Percentiles rank a stretch among this genome's conserved stretches.
phyloP scores from a whole-genome alignment of 2,329 filamentous ascomycete species.

The Neopestalotiopsis rosae region DNA sequence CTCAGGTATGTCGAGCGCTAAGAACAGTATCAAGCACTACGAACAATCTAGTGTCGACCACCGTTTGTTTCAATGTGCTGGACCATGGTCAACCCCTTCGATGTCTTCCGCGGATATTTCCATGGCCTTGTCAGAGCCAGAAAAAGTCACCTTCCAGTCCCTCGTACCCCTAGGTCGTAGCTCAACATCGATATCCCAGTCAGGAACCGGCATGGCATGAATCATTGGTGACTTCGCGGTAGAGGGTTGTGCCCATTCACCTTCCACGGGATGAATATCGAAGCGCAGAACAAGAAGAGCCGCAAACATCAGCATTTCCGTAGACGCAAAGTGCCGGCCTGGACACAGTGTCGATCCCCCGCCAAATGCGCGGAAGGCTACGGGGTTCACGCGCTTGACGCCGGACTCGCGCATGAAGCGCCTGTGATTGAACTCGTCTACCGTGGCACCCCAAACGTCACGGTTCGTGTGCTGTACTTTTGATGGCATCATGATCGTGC shows the following conservation, averaged over 20 bases:
- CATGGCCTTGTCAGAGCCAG: not conserved
- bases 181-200: not conserved
- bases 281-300: constrained; percentile 26
- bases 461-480: constrained; percentile 14
- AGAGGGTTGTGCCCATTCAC: not conserved
- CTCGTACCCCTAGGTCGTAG: not conserved
- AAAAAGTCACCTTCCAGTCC: not conserved
- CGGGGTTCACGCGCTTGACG: constrained; percentile 18
- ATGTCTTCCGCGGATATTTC: constrained; percentile 6
- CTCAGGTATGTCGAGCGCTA: no score
- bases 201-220: not conserved
- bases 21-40: no score
- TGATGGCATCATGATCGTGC: constrained; percentile 14
- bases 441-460: constrained; percentile 21
- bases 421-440: constrained; percentile 17
- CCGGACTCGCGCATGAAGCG: constrained; percentile 12
- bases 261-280: not conserved
- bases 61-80: not conserved
- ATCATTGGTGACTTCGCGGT: not conserved
- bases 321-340: constrained; percentile 23
- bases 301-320: constrained; percentile 21
- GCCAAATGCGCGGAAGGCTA: constrained; percentile 24
- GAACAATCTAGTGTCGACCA: no score
- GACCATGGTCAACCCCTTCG: not conserved
- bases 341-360: constrained; percentile 23